phyloP scores from a whole-genome alignment of 305 asterid species.

The Solanum aculeatissimum region DNA sequence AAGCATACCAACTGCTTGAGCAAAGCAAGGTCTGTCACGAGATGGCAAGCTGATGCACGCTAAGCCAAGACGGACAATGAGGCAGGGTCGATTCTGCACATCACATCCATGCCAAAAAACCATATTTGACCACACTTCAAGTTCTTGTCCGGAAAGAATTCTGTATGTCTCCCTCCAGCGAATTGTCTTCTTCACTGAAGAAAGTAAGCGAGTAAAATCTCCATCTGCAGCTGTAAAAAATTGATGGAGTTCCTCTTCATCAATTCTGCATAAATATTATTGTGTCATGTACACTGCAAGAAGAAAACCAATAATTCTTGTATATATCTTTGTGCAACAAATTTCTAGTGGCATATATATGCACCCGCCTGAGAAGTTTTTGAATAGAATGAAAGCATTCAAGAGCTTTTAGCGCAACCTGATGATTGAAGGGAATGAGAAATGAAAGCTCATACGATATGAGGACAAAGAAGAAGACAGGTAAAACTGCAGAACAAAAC shows the following conservation, averaged over 20 bases:
- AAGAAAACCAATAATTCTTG: conserved; percentile 2
- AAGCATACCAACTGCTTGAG: conserved; percentile 87
- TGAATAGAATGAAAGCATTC: background rate
- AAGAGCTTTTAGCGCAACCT: background rate
- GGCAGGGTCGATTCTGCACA: conserved; percentile 55
- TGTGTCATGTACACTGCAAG: conserved; percentile 22
- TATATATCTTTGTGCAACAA: background rate
- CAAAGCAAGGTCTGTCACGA: conserved; percentile 62
- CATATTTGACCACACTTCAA: conserved; percentile 80
- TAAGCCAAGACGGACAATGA: conserved; percentile 79
- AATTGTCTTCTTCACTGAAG: conserved; percentile 70
- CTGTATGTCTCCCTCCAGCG: conserved; percentile 86
- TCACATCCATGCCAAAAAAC: conserved; percentile 95
- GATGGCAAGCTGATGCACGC: conserved; percentile 63
- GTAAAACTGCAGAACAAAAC: background rate
- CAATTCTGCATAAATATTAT: conserved; percentile 42
- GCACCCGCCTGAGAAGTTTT: background rate
- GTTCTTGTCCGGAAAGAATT: conserved; percentile 71
- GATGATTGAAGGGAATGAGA: background rate
- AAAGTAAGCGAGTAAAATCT: conserved; percentile 39
- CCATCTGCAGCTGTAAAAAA: conserved; percentile 69
- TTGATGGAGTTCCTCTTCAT: conserved; percentile 58
- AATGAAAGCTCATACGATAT: background rate
- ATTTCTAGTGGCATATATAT: background rate
- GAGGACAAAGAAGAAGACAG: background rate